Percentiles rank a stretch among this genome's conserved stretches.
Evolutionary conservation across 2,329 filamentous ascomycete species (phyloP).

Genomic region (Colletotrichum kahawae): DNA sequence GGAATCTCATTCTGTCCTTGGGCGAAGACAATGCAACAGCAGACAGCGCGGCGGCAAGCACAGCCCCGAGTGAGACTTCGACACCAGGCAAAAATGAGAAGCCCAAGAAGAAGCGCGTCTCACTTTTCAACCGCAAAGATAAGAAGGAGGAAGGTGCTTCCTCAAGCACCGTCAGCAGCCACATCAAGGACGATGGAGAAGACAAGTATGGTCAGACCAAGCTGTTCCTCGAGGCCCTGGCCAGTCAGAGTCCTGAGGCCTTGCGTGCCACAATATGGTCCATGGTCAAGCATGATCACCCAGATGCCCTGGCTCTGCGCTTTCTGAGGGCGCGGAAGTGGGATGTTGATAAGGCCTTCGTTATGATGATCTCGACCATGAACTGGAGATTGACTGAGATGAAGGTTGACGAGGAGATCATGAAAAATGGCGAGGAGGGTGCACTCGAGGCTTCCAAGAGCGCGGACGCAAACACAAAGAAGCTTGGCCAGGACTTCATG

Average conservation of each 20-base stretch:
- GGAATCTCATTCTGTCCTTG: constrained; percentile 77
- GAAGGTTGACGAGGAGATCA: constrained; percentile 88
- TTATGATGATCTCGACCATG: constrained; percentile 95
- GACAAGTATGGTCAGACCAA: constrained; percentile 95
- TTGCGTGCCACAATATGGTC: constrained; percentile 85
- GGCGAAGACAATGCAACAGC: constrained; percentile 32
- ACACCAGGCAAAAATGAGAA: constrained; percentile 50
- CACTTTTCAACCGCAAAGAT: constrained; percentile 68
- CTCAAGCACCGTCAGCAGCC: constrained; percentile 37
- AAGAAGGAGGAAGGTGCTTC: constrained; percentile 55
- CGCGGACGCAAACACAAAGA: constrained; percentile 65
- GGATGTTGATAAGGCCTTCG: constrained; percentile 90
- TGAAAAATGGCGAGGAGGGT: constrained; percentile 74
- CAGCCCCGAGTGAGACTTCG: constrained; percentile 29
- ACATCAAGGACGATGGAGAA: constrained; percentile 60
- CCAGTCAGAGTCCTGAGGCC: constrained; percentile 76
- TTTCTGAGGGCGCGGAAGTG: constrained; percentile 92
- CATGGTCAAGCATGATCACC: constrained; percentile 95
- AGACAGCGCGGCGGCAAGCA: constrained; percentile 27
- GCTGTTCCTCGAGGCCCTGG: constrained; percentile 82
- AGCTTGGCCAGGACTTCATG: constrained; percentile 77
- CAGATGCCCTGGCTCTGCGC: constrained; percentile 81
- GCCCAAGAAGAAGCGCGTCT: constrained; percentile 76
- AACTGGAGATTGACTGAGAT: constrained; percentile 86
- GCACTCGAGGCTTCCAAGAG: constrained; percentile 65